phyloP scores from a whole-genome alignment of 2,329 filamentous ascomycete species.

The Cladophialophora chaetospira region DNA sequence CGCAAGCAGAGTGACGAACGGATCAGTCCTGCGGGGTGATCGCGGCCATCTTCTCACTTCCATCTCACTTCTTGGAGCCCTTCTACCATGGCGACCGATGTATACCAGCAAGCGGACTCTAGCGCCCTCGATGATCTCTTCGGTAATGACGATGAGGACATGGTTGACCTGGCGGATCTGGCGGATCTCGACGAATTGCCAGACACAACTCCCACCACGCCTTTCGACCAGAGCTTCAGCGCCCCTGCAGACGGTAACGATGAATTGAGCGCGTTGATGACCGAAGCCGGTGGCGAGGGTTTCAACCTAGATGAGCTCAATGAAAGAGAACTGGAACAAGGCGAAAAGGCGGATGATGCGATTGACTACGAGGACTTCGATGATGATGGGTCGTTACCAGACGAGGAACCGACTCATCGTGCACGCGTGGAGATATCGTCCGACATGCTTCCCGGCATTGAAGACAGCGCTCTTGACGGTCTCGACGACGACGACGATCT shows the following conservation, averaged over 20 bases:
- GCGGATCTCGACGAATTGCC: conserved; percentile 16
- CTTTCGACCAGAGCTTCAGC: conserved; percentile 25
- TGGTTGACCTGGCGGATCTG: conserved; percentile 5
- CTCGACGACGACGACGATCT: conserved; percentile 49
- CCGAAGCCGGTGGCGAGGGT: conserved; percentile 37
- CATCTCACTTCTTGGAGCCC: background rate
- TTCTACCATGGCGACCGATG: conserved; percentile 21
- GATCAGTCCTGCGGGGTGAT: conserved; percentile 14
- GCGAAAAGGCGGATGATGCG: conserved; percentile 88
- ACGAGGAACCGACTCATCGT: conserved; percentile 48
- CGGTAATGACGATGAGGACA: conserved; percentile 18
- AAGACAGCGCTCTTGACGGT: conserved; percentile 60
- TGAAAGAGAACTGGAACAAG: conserved; percentile 43
- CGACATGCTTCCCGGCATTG: conserved; percentile 35
- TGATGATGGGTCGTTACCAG: conserved; percentile 86
- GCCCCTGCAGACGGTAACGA: conserved; percentile 23
- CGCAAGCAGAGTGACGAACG: background rate
- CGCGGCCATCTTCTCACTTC: conserved; percentile 1
- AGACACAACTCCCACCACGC: conserved; percentile 12
- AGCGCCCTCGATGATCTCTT: conserved; percentile 32
- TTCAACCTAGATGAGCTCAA: conserved; percentile 32
- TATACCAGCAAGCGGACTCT: conserved; percentile 30
- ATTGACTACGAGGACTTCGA: conserved; percentile 88
- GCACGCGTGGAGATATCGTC: conserved; percentile 16
- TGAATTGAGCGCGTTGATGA: conserved; percentile 36